Conservation (phyloP, 768 basidiomycete genomes). For the Tylopilus subfusipes region DNA sequence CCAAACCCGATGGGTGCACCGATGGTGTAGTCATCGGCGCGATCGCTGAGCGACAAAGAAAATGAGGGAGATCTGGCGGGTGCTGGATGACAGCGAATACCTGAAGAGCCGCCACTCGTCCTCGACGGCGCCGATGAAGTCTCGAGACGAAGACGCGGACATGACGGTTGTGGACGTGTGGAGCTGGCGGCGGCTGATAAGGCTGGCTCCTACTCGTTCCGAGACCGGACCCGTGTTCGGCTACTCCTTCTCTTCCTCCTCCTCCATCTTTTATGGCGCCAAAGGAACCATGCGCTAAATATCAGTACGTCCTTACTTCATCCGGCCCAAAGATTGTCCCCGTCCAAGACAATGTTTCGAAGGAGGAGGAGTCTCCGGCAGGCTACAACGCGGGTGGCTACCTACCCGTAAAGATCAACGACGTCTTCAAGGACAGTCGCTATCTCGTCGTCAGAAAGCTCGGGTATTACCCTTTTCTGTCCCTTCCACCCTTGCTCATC, state of each 20-base stretch:
- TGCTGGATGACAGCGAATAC: conserved; percentile 33
- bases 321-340: conserved; percentile 68
- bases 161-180: conserved; percentile 3
- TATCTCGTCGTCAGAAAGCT: conserved; percentile 89
- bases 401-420: conserved; percentile 75
- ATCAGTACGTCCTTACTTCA: conserved; percentile 71
- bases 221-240: conserved; percentile 22
- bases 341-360: conserved; percentile 59
- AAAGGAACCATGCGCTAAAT: conserved; percentile 64
- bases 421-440: conserved; percentile 78
- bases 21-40: conserved; percentile 66
- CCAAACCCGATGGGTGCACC: conserved; percentile 85
- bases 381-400: conserved; percentile 83
- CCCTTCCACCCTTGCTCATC: conserved; percentile 2
- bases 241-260: not conserved
- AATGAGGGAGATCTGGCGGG: not conserved
- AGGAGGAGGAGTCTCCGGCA: conserved; percentile 80
- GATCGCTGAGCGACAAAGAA: conserved; percentile 46
- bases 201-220: conserved; percentile 10
- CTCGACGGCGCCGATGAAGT: conserved; percentile 76
- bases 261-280: conserved; percentile 49
- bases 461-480: conserved; percentile 47
- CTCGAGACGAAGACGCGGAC: conserved; percentile 23
- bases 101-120: conserved; percentile 84
- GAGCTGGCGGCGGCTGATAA: not conserved